Evolutionary conservation across 2,329 filamentous ascomycete genomes (phyloP).

Genomic region (Colletotrichum eleusines): DNA sequence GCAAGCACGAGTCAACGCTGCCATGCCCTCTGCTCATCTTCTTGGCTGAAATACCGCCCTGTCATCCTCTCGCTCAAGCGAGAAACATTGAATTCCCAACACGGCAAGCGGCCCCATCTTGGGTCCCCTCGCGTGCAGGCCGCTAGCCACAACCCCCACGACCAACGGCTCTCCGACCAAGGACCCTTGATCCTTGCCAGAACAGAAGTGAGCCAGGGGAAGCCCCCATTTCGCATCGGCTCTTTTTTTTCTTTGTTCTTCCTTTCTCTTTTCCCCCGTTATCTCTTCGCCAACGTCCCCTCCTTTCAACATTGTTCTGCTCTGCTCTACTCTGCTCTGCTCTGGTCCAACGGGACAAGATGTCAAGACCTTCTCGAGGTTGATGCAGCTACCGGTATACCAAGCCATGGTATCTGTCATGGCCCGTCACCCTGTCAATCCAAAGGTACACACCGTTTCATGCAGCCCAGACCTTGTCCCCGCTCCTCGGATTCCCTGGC

Average conservation of each 20-base stretch:
- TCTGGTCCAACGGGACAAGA: conserved; percentile 8
- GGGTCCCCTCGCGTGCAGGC: conserved; percentile 38
- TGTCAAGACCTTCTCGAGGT: neutral
- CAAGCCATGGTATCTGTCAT: conserved; percentile 8
- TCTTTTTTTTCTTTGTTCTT: neutral
- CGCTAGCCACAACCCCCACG: conserved; percentile 35
- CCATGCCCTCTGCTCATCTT: conserved; percentile 17
- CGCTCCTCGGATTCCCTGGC: conserved; percentile 29
- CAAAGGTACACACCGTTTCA: conserved; percentile 30
- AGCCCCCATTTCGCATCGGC: conserved; percentile 17
- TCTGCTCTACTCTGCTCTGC: neutral
- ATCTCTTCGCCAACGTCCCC: conserved; percentile 14
- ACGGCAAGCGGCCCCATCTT: conserved; percentile 34
- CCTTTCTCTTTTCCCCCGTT: neutral
- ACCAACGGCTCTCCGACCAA: conserved; percentile 18
- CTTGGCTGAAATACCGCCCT: conserved; percentile 24
- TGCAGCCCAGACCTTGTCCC: conserved; percentile 35
- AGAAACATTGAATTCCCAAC: conserved; percentile 39
- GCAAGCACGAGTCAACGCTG: conserved; percentile 21
- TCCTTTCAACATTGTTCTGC: conserved; percentile 1
- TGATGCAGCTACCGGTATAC: neutral
- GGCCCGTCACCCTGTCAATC: conserved; percentile 26
- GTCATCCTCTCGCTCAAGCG: conserved; percentile 27
- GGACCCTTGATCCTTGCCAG: conserved; percentile 33
- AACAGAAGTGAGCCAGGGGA: conserved; percentile 8